Evolutionary conservation across 2,329 filamentous ascomycete species (phyloP).

Genomic region (Colletotrichum cuscutae): DNA sequence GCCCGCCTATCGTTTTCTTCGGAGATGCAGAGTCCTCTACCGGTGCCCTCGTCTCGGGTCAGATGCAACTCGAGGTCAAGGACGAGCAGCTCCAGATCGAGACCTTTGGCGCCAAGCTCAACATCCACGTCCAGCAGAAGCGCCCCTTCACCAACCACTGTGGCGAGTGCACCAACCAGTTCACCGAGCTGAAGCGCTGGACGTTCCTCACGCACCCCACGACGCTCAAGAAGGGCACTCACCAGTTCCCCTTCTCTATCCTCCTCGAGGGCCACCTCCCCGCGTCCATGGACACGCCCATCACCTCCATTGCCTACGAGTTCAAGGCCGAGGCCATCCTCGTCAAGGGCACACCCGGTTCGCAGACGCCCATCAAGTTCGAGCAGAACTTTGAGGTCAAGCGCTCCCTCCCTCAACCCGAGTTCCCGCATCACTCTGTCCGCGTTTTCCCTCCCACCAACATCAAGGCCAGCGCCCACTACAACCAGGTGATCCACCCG

Average conservation of each 20-base stretch:
- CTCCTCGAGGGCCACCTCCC: constrained; percentile 88
- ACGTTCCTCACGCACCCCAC: constrained; percentile 73
- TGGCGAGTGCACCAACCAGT: constrained; percentile 76
- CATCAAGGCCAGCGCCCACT: constrained; percentile 85
- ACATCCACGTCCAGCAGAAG: constrained; percentile 79
- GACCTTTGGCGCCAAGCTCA: constrained; percentile 75
- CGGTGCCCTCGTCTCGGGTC: constrained; percentile 86
- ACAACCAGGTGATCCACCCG: constrained; percentile 86
- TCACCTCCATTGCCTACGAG: constrained; percentile 82
- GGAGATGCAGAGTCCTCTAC: constrained; percentile 79
- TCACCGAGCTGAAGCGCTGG: constrained; percentile 82
- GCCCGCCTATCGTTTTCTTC: constrained; percentile 86
- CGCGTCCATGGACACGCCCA: constrained; percentile 78
- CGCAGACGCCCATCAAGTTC: constrained; percentile 62
- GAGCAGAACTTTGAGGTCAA: constrained; percentile 77
- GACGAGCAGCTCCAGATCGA: constrained; percentile 70
- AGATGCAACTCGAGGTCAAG: constrained; percentile 78
- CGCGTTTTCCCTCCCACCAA: constrained; percentile 97
- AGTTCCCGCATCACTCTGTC: constrained; percentile 86
- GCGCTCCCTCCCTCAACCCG: constrained; percentile 79
- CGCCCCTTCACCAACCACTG: constrained; percentile 85
- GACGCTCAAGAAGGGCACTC: constrained; percentile 64
- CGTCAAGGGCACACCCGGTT: constrained; percentile 51
- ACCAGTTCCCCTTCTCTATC: constrained; percentile 90
- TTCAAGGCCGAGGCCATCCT: constrained; percentile 75